Base-by-base conservation (phyloP, 192 early-diverging fungal species). In the Coemansia sp. region DNA sequence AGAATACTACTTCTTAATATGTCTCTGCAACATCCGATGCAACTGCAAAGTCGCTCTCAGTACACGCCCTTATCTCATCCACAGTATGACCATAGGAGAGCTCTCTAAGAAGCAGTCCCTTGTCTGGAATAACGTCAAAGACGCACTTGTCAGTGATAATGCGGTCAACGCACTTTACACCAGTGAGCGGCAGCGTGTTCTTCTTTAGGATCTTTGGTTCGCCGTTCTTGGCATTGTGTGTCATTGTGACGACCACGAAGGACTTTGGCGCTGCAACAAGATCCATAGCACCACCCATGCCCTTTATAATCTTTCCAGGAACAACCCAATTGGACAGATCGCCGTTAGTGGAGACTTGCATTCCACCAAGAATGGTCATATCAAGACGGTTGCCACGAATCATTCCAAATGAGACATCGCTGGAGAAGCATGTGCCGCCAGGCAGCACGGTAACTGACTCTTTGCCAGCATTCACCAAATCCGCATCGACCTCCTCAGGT, bases 261-360 rank as follows among this genome's bases (percentile, higher is more conserved):
- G 89, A 87, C 34, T 75, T 81, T 21, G 83, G 75, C 24, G 85
- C 85, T 30, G 89, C 83, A 2, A 93, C 91, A 22, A 93, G 74
- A 57, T 93, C 91, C 89, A 91, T 91, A 12, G 91, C 89, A 10
- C 91, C 89, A 47, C 91, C 91, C 85, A 86, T 89, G 62, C 91
- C 91, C 84, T 92, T 92, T 66, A 92, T 88, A 83, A 93, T 89
- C 80, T 93, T 93, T 34, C 88, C 84, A 12, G 91, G 91, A 21
- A 93, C 87, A 65, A 93, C 88, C 91, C 91, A 93, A 82, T 93
- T 93, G 64, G 91, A 89, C 49, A 93, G 79, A 68, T 89, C 88
- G 31, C 91, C 91, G 64, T 74, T 76, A 62, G 82, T 71, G 0
- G 89, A 87, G n/a, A 93, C 91, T 78, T 92, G 85, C 72, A 92